Evolutionary conservation across 805 yeast species (phyloP).

Genomic region (Cyberlindnera maclurae): DNA sequence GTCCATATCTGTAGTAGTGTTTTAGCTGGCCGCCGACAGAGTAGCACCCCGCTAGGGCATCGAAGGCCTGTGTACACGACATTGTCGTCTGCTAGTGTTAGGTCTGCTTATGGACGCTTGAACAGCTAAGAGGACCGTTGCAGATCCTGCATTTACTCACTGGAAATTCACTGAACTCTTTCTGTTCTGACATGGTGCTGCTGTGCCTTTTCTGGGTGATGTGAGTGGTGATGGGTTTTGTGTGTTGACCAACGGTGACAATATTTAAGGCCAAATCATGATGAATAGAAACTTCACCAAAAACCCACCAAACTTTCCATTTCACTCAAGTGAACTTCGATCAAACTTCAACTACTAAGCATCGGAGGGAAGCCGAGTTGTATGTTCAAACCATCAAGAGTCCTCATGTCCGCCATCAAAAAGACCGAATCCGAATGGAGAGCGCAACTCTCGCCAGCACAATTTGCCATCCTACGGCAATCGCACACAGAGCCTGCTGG

Average conservation of each 20-base stretch:
- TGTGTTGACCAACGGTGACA: too few relatives aligned
- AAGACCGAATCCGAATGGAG: slow-evolving; percentile 63
- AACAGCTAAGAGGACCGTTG: too few relatives aligned
- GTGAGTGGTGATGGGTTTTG: too few relatives aligned
- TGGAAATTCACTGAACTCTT: slow-evolving; percentile 18
- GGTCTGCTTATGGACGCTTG: not conserved
- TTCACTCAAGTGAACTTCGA: too few relatives aligned
- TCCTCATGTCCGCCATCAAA: slow-evolving; percentile 11
- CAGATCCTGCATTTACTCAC: slow-evolving; percentile 8
- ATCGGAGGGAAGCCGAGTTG: not conserved
- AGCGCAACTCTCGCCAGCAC: slow-evolving; percentile 67
- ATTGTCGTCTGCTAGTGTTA: slow-evolving; percentile 32
- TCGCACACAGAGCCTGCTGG: slow-evolving; percentile 42
- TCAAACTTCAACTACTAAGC: too few relatives aligned
- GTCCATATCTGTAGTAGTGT: slow-evolving; percentile 78
- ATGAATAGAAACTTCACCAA: too few relatives aligned
- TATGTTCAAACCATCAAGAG: slow-evolving; percentile 2
- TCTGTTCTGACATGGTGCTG: not conserved
- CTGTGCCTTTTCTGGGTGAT: too few relatives aligned
- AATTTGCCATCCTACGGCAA: slow-evolving; percentile 69
- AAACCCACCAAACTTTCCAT: too few relatives aligned
- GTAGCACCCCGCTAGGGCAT: slow-evolving; percentile 78
- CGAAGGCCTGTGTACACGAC: slow-evolving; percentile 79
- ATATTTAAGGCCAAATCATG: too few relatives aligned
- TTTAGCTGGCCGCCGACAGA: slow-evolving; percentile 88